Evolutionary conservation across 1,284 basidiomycete species (phyloP).

Genomic region (Apiotrichum siamense): DNA sequence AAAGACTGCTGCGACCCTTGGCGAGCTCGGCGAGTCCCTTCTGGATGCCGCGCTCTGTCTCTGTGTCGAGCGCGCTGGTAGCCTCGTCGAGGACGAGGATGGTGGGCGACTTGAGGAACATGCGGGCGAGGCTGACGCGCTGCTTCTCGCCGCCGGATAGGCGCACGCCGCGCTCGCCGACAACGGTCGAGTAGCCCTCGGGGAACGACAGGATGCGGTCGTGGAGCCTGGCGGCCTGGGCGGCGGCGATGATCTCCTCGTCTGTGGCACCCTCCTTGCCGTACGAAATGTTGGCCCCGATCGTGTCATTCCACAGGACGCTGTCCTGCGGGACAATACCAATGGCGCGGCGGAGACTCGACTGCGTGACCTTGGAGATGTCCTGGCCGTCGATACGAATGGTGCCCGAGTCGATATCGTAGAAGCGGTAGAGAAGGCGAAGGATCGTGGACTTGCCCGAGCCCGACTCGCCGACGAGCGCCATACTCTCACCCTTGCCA

Average conservation of each 20-base stretch:
- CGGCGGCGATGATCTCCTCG: conserved; percentile 78
- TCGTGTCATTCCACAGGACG: conserved; percentile 89
- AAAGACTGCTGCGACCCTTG: conserved; percentile 74
- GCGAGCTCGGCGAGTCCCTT: conserved; percentile 58
- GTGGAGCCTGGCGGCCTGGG: conserved; percentile 79
- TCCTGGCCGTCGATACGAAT: conserved; percentile 77
- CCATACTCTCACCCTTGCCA: conserved; percentile 90
- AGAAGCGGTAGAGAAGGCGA: conserved; percentile 89
- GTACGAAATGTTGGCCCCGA: conserved; percentile 91
- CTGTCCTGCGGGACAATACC: conserved; percentile 98
- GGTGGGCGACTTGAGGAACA: conserved; percentile 85
- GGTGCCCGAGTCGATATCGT: conserved; percentile 70
- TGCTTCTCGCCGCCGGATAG: conserved; percentile 94
- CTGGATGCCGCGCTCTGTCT: conserved; percentile 62
- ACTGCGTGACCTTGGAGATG: conserved; percentile 66
- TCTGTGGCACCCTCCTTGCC: conserved; percentile 80
- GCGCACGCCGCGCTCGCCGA: conserved; percentile 95
- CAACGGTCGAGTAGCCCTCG: conserved; percentile 74
- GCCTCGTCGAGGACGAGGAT: conserved; percentile 96
- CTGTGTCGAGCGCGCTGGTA: conserved; percentile 90
- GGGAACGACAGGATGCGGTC: conserved; percentile 72
- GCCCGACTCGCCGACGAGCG: conserved; percentile 91
- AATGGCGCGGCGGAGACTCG: conserved; percentile 68
- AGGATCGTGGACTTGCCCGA: conserved; percentile 96
- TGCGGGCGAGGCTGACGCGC: conserved; percentile 82